Evolutionary conservation across 192 early-diverging fungal genomes (phyloP), one percentile per base, ranked within the genome.

Genomic region (Backusella westeae): DNA sequence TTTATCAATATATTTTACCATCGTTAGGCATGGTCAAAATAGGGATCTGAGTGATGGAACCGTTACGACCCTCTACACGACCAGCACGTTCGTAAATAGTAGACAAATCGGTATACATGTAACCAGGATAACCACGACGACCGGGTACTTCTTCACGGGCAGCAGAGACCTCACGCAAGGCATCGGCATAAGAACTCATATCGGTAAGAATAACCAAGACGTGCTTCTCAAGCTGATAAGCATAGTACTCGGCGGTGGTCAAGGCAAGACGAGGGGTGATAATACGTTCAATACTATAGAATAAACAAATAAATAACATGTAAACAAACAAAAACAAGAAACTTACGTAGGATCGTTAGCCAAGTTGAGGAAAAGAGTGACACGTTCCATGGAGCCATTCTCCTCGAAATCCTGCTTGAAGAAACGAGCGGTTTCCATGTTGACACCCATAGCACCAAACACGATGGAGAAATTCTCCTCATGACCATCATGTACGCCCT

Each of bases 331-430:
- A 69, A 32, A 14, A n/a, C 3, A 29, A 63, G 63, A 34, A 7
- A 72, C 89, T 82, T 82, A 93, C 84, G 98, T 99, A 41, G 98
- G 98, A 87, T 99, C 98, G 78, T 98, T 99, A 75, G 97, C 98
- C 92, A 99, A 89, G 89, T 99, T 99, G 65, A 99, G 85, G 93
- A 99, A 99, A 83, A 99, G 86, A 7, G 98, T 97, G 32, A 98
- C 97, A 78, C 98, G 92, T 82, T 99, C 98, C 67, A 98, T 95
- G 14, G 98, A 98, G 70, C 98, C 98, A 87, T 98, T 98, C 85
- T 99, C 98, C 83, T 98, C 98, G 85, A 99, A 99, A 86, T 99
- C 98, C 88, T 99, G 98, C 85, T 98, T 99, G 85, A 99, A 99
- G 91, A 96, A 99, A 65, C 98, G 91, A 71, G 97, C 98, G 10